phyloP scores from a whole-genome alignment of 148 eudicot species.

The Linanthus parryae region DNA sequence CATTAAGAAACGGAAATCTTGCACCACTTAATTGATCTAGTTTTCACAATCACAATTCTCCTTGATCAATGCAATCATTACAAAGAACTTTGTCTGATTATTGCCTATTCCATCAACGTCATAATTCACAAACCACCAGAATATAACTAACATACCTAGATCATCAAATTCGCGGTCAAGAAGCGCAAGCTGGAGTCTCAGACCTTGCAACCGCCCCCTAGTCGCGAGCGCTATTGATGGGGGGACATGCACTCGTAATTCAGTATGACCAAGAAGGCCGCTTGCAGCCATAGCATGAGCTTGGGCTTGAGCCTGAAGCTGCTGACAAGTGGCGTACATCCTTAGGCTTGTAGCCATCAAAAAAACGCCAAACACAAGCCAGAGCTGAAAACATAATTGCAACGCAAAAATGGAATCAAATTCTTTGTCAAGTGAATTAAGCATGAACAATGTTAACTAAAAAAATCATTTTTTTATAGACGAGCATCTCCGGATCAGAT shows the following conservation, averaged over 20 bases:
- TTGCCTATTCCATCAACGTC: too few relatives aligned
- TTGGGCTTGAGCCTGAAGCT: slow-evolving; percentile 97
- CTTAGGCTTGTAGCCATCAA: slow-evolving; percentile 85
- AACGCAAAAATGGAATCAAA: slow-evolving; percentile 4
- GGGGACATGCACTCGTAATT: slow-evolving; percentile 84
- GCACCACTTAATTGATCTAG: not conserved
- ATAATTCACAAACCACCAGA: too few relatives aligned
- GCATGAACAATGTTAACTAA: not conserved
- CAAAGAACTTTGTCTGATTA: slow-evolving; percentile 1
- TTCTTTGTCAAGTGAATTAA: slow-evolving; percentile 1
- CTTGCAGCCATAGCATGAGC: slow-evolving; percentile 96
- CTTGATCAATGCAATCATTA: not conserved
- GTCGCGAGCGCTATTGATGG: slow-evolving; percentile 86
- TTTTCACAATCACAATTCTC: not conserved
- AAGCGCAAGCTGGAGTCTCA: slow-evolving; percentile 94
- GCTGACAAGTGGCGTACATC: slow-evolving; percentile 98
- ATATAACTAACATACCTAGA: slow-evolving; percentile 75
- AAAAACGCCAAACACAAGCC: slow-evolving; percentile 94
- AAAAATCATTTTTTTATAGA: too few relatives aligned
- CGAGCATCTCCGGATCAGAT: too few relatives aligned
- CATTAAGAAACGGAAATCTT: not conserved
- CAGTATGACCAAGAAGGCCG: slow-evolving; percentile 92
- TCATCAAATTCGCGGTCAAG: slow-evolving; percentile 95
- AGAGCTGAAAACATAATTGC: slow-evolving; percentile 43
- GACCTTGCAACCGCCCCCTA: slow-evolving; percentile 86